Percentiles rank a stretch among this genome's conserved stretches.
These are phyloP conservation scores for Penicillium steckii DNA, from an alignment of 495 filamentous ascomycete species.

Conservation along the genomic window DNA sequence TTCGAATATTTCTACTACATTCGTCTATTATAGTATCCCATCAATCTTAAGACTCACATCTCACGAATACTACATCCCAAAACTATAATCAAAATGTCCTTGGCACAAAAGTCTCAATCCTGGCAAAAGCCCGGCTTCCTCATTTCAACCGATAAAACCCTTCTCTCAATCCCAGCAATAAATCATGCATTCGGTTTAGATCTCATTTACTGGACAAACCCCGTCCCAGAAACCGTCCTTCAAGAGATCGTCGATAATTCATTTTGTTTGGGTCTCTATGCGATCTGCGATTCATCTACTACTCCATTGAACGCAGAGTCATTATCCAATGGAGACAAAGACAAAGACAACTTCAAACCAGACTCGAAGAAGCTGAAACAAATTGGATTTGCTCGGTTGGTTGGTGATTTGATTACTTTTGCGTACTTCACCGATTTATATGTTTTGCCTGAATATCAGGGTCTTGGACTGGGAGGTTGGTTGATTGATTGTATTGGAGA, in stretches of 20 bases:
- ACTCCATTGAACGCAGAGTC: neutral
- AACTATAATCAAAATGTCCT: neutral
- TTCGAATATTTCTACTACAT: too few relatives aligned
- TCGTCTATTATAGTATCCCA: too few relatives aligned
- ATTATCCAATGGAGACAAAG: too few relatives aligned
- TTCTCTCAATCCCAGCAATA: slow-evolving; percentile 48
- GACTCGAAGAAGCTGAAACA: slow-evolving; percentile 15
- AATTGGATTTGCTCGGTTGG: slow-evolving; percentile 60
- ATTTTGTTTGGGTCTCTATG: slow-evolving; percentile 49
- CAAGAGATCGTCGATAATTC: slow-evolving; percentile 48
- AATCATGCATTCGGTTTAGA: slow-evolving; percentile 51
- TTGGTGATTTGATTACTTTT: slow-evolving; percentile 64
- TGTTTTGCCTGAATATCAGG: slow-evolving; percentile 53
- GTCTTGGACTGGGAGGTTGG: slow-evolving; percentile 61
- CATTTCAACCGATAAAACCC: slow-evolving; percentile 48
- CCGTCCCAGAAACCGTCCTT: slow-evolving; percentile 36
- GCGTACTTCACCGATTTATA: slow-evolving; percentile 71
- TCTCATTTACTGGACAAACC: slow-evolving; percentile 53
- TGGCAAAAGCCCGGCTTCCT: slow-evolving; percentile 27
- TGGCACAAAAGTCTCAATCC: neutral
- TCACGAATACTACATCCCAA: neutral
- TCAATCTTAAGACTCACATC: neutral
- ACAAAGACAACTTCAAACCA: neutral
- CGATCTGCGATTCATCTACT: neutral
- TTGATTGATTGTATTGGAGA: slow-evolving; percentile 59